phyloP scores from a whole-genome alignment of 805 yeast genomes.

The Wickerhamomyces chambardii region DNA sequence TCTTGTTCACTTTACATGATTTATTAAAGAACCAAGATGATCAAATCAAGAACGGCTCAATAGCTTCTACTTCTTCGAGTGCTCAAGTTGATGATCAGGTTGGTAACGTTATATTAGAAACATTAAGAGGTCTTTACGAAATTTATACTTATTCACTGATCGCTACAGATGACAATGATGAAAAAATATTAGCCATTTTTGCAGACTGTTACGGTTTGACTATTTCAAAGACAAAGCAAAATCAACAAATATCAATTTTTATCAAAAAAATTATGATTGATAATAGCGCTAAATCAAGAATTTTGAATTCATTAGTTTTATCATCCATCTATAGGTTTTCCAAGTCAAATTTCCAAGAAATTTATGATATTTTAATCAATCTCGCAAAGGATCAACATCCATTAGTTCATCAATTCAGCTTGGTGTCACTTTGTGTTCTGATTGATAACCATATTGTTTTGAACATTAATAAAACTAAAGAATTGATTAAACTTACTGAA shows the following conservation, averaged over 20 bases:
- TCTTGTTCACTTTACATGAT: slow-evolving; percentile 56
- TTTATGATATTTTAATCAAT: slow-evolving; percentile 48
- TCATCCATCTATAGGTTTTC: slow-evolving; percentile 34
- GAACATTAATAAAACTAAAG: slow-evolving; percentile 31
- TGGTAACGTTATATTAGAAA: slow-evolving; percentile 37
- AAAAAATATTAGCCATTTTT: slow-evolving; percentile 33
- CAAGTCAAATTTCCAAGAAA: slow-evolving; percentile 27
- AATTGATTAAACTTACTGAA: slow-evolving; percentile 31
- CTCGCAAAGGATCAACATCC: slow-evolving; percentile 80
- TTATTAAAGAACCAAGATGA: slow-evolving; percentile 18
- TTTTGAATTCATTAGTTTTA: slow-evolving; percentile 41
- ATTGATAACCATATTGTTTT: slow-evolving; percentile 47
- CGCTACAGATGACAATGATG: slow-evolving; percentile 26
- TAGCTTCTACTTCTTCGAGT: too few species aligned
- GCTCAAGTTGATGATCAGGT: slow-evolving; percentile 25
- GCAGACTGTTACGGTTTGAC: slow-evolving; percentile 53
- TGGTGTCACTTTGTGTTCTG: slow-evolving; percentile 47
- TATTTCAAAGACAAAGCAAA: slow-evolving; percentile 21
- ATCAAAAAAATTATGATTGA: slow-evolving; percentile 60
- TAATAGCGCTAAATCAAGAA: slow-evolving; percentile 56
- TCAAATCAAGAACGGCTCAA: slow-evolving; percentile 15
- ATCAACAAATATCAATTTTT: slow-evolving; percentile 39
- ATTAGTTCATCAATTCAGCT: slow-evolving; percentile 63
- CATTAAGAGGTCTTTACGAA: slow-evolving; percentile 26
- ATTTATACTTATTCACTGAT: slow-evolving; percentile 12